Conservation (phyloP, 306 rosid genomes). For the Hippophae gyantsensis region DNA sequence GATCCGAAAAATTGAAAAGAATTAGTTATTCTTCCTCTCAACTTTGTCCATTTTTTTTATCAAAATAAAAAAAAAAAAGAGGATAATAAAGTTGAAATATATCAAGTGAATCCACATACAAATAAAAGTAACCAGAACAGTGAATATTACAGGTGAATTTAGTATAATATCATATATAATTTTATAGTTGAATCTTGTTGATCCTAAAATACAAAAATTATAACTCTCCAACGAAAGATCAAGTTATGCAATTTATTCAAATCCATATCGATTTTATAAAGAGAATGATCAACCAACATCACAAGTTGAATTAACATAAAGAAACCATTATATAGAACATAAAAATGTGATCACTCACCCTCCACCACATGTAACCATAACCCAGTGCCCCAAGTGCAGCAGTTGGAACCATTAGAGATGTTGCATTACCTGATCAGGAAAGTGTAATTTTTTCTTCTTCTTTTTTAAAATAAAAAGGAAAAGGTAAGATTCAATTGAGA, state of each 20-base stretch:
- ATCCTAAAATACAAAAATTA: neutral
- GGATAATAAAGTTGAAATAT: too few species aligned
- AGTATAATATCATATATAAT: too few species aligned
- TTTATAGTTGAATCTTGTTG: neutral
- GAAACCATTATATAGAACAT: neutral
- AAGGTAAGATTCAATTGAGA: too few species aligned
- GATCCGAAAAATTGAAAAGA: too few species aligned
- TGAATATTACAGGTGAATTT: too few species aligned
- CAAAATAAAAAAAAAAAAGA: too few species aligned
- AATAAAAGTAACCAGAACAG: too few species aligned
- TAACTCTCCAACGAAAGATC: constrained; percentile 71
- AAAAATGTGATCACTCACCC: constrained; percentile 35
- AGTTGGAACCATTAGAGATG: constrained; percentile 69
- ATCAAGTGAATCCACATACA: too few species aligned
- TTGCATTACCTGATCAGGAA: constrained; percentile 45
- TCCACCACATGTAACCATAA: constrained; percentile 97
- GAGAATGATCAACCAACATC: constrained; percentile 54
- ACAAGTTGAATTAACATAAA: constrained; percentile 23
- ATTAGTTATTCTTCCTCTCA: too few species aligned
- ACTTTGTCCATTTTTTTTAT: too few species aligned
- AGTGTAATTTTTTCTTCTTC: neutral
- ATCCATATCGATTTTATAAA: constrained; percentile 44
- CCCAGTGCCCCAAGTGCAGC: constrained; percentile 77
- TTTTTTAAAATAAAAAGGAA: too few species aligned
- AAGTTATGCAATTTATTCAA: constrained; percentile 43